Conservation (phyloP, 78 protist species). For the Monosiga brevicollis region DNA sequence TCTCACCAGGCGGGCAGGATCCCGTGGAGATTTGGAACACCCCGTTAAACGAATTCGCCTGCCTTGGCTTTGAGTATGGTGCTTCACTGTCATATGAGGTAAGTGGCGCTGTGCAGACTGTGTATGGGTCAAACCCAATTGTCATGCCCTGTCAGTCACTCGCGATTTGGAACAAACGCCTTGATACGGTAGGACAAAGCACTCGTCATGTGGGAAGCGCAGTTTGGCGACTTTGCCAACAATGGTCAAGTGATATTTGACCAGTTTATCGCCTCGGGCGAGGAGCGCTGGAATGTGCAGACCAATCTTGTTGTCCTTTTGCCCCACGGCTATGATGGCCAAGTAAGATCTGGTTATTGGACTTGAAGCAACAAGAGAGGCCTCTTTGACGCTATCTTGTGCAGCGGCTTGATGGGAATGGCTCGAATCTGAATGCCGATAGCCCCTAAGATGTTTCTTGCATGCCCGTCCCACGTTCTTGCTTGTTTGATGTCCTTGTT, state of each 20-base stretch:
- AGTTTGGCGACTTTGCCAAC: conserved; percentile 92
- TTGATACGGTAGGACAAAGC: conserved; percentile 30
- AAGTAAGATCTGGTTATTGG: no score
- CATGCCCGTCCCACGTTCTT: no score
- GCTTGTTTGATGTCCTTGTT: no score
- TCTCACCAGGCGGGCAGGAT: neutral
- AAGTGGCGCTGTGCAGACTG: neutral
- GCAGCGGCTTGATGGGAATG: no score
- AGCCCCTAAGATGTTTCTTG: no score
- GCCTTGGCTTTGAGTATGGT: conserved; percentile 90
- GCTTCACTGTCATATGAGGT: conserved; percentile 14
- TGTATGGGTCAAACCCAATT: no score
- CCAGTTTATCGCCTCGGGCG: conserved; percentile 73
- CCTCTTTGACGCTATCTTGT: no score
- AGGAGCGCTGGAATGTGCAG: neutral
- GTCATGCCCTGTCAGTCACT: neutral
- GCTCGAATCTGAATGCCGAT: no score
- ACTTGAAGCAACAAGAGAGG: no score
- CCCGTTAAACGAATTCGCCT: conserved; percentile 64
- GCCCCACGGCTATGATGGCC: conserved; percentile 95
- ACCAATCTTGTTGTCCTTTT: conserved; percentile 78
- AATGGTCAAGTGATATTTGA: conserved; percentile 90
- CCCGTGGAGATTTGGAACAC: conserved; percentile 49
- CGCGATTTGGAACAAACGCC: neutral
- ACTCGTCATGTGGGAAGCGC: conserved; percentile 94